These are phyloP conservation scores for Coriolopsis trogii DNA, from an alignment of 1,284 basidiomycete genomes.

Conservation along the genomic window DNA sequence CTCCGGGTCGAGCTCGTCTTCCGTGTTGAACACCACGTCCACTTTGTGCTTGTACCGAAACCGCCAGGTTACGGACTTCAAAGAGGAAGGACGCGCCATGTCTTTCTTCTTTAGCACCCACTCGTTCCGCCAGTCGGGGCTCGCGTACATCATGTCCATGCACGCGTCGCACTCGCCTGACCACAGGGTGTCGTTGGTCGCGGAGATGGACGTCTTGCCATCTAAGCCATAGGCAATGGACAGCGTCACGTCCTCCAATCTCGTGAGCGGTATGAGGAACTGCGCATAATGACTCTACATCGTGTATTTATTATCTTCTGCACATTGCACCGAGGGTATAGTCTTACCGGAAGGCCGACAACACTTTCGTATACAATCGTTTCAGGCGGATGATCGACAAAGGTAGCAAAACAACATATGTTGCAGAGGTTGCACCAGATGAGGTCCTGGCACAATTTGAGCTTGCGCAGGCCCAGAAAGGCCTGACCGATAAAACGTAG, in stretches of 20 bases:
- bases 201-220: slow-evolving; percentile 6
- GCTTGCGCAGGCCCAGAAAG: slow-evolving; percentile 16
- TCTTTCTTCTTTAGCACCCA: slow-evolving; percentile 21
- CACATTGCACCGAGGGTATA: too few relatives aligned
- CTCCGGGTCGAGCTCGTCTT: slow-evolving; percentile 4
- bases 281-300: slow-evolving; percentile 15
- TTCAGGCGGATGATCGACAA: slow-evolving; percentile 18
- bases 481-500: slow-evolving; percentile 13
- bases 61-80: slow-evolving; percentile 20
- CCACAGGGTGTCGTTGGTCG: slow-evolving; percentile 18
- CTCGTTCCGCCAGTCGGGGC: slow-evolving; percentile 11
- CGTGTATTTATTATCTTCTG: not conserved
- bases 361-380: slow-evolving; percentile 20
- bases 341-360: slow-evolving; percentile 22
- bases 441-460: slow-evolving; percentile 22
- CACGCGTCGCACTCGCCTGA: slow-evolving; percentile 26
- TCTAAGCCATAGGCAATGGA: slow-evolving; percentile 19
- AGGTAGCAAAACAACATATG: slow-evolving; percentile 23
- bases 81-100: slow-evolving; percentile 9
- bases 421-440: slow-evolving; percentile 26
- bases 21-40: slow-evolving; percentile 10
- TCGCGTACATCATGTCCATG: slow-evolving; percentile 24
- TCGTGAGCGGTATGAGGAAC: slow-evolving; percentile 11
- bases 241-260: slow-evolving; percentile 15
- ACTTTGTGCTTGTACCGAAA: slow-evolving; percentile 14